A percentile compares a stretch with the other conserved stretches of the same genome.
phyloP scores from a whole-genome alignment of 306 rosid genomes.

The Psophocarpus tetragonolobus region DNA sequence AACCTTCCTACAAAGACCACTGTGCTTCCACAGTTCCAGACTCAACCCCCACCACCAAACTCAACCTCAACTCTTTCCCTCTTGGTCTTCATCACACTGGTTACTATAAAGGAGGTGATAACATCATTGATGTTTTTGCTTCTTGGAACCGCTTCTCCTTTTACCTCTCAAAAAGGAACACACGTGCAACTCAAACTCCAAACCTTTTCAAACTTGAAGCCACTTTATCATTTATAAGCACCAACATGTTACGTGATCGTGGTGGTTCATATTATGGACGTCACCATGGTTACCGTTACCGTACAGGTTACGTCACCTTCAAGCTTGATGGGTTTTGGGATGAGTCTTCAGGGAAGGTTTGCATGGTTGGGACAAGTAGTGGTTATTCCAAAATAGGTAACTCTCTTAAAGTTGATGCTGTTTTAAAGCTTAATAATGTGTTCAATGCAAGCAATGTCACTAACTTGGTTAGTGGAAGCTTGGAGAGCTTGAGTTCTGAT shows the following conservation, averaged over 20 bases:
- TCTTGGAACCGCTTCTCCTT: constrained; percentile 10
- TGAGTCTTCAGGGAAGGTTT: constrained; percentile 46
- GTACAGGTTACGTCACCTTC: background rate
- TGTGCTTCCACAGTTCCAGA: constrained; percentile 45
- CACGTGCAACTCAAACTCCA: constrained; percentile 32
- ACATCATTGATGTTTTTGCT: constrained; percentile 5
- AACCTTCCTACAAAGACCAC: constrained; percentile 36
- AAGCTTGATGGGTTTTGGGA: constrained; percentile 60
- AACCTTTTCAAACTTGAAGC: constrained; percentile 42
- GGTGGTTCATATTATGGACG: constrained; percentile 1
- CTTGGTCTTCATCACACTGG: constrained; percentile 11
- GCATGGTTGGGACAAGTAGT: constrained; percentile 51
- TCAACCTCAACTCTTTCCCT: background rate
- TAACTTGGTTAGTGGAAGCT: constrained; percentile 56
- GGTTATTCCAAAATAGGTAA: constrained; percentile 32
- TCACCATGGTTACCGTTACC: background rate
- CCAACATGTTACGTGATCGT: background rate
- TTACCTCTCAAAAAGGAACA: background rate
- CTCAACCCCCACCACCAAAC: background rate
- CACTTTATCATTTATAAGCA: constrained; percentile 11
- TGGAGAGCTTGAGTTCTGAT: constrained; percentile 53
- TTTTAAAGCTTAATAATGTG: constrained; percentile 54
- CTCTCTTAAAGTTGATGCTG: constrained; percentile 11
- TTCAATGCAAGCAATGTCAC: constrained; percentile 36
- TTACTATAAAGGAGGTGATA: constrained; percentile 41